A percentile compares a stretch with the other conserved stretches of the same genome.
phyloP scores from a whole-genome alignment of 1,284 basidiomycete species.

The Gomphus bonarii region DNA sequence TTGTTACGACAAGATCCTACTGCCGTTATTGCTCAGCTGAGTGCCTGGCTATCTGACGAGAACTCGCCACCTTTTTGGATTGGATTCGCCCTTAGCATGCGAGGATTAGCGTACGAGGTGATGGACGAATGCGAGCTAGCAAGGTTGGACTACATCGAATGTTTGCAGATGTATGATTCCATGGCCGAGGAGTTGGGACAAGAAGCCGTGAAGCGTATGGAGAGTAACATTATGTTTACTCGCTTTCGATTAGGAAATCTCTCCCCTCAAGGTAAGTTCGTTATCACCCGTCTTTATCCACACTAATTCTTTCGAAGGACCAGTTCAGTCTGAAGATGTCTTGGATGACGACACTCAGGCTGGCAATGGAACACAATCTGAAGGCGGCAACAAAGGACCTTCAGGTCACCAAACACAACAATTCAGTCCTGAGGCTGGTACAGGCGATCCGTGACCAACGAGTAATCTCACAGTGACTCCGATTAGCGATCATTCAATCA shows the following conservation, averaged over 20 bases:
- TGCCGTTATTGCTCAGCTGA: constrained; percentile 9
- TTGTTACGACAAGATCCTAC: constrained; percentile 10
- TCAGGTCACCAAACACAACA: not conserved
- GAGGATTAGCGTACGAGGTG: constrained; percentile 12
- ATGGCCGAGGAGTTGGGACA: constrained; percentile 8
- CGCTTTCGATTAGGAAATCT: constrained; percentile 1
- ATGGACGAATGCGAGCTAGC: constrained; percentile 12
- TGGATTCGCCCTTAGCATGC: constrained; percentile 11
- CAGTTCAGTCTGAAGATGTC: not conserved
- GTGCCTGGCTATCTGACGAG: constrained; percentile 8
- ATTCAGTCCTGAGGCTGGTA: not conserved
- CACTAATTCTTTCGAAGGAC: not conserved
- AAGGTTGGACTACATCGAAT: constrained; percentile 7
- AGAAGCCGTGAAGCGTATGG: constrained; percentile 8
- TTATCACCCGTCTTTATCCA: not conserved
- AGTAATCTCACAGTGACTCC: too few relatives aligned
- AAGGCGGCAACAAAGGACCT: not conserved
- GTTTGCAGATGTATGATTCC: constrained; percentile 4
- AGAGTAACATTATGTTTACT: constrained; percentile 10
- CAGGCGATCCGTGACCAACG: too few relatives aligned
- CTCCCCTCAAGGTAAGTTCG: not conserved
- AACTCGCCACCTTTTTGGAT: constrained; percentile 7
- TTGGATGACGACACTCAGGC: not conserved
- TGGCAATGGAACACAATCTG: not conserved
- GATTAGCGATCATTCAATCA: too few relatives aligned